phyloP scores from a whole-genome alignment of 495 filamentous ascomycete genomes.

The Tuber indicum region DNA sequence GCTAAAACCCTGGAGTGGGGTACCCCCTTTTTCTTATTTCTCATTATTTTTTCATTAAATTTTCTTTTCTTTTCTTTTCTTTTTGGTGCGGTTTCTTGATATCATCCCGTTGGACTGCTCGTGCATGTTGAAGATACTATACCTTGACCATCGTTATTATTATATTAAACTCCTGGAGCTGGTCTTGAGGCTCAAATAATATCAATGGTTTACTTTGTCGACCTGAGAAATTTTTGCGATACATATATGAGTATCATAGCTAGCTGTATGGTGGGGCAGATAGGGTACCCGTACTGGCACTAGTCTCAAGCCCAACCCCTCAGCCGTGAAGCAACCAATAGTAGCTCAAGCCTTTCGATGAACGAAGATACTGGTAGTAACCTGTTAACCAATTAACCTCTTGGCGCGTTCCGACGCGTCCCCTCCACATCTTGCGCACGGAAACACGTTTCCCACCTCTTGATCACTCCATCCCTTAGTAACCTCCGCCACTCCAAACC shows the following conservation, averaged over 20 bases:
- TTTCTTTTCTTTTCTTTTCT: constrained; percentile 3
- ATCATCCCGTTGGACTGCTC: neutral
- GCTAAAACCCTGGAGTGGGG: neutral
- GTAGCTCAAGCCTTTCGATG: neutral
- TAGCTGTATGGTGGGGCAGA: neutral
- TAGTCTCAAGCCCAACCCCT: neutral
- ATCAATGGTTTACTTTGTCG: neutral
- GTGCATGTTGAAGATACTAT: neutral
- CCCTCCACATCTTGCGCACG: neutral
- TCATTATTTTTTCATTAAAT: constrained; percentile 1
- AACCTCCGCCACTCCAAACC: neutral
- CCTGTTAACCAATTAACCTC: neutral
- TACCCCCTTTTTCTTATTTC: neutral
- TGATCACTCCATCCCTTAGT: neutral
- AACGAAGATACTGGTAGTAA: neutral
- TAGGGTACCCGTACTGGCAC: neutral
- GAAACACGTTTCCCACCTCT: neutral
- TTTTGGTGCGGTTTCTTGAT: constrained; percentile 3
- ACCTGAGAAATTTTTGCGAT: neutral
- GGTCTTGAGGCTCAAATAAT: neutral
- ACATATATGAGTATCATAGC: neutral
- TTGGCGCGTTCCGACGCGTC: neutral
- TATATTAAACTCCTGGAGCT: neutral
- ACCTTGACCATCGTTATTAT: neutral
- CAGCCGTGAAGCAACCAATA: neutral